Evolutionary conservation across 345 rosid genomes (phyloP), one percentile per base, ranked within the genome.

Genomic region (Kernera saxatilis): DNA sequence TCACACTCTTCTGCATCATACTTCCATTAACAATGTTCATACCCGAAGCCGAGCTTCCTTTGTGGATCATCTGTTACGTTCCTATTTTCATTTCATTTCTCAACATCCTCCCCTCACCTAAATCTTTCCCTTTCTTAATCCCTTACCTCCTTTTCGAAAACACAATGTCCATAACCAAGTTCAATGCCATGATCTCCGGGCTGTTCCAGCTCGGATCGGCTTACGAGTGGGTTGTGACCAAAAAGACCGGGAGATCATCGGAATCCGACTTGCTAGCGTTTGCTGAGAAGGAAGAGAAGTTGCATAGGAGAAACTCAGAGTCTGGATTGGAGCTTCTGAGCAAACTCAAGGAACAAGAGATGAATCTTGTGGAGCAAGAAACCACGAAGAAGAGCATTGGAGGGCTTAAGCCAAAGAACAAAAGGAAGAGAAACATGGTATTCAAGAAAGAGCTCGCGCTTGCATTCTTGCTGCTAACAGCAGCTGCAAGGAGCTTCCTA

Each of bases 101-200:
- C 49, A 92, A 89, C 80, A 87, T 92, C 19, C 91, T 92, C 6
- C 98, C 98, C 0, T 71, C 85, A 3, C 94, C 90, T n/a, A 86
- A 89, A 76, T 86, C 93, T 14, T 80, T 89, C 81, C 98, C 98
- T n/a, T 92, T 92, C 89, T 64, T 92, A 49, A 83, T 92, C 50
- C 94, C 96, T 5, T 92, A 92, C 74, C 88, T 92, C 4, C 89
- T 91, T 32, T 91, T 91, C 2, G 97, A 91, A 71, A 91, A 91
- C 88, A 88, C 95, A 14, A 88, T 92, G 98, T 92, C 98, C 0
- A 94, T 89, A 15, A 92, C 96, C 50, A 92, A 92, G 71, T 92
- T 92, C 89, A 89, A 92, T 2, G 98, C 98, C 73, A 92, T 89
- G 98, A 73, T 92, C 18, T 92, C 98, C 1, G 98, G 98, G 44